Evolutionary conservation across 2,329 filamentous ascomycete species (phyloP), one percentile per base, ranked within the genome.

Genomic region (Botrytis paeoniae): DNA sequence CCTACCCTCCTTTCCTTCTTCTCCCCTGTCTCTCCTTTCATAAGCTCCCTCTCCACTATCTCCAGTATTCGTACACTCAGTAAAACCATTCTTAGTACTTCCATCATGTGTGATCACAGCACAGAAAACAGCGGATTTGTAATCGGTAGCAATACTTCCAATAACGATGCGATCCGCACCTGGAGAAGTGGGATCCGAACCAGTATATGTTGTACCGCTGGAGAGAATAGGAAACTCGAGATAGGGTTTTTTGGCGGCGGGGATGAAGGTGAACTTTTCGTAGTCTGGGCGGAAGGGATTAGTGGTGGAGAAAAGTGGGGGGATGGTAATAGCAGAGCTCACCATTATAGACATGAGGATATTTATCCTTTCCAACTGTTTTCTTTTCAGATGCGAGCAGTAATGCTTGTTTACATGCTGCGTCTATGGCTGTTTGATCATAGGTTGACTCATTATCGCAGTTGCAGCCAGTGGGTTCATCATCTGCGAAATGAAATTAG

Each of bases 311-410:
- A 48, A 35, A 37, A 22, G 12, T 41, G 32, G 37, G 25, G 29
- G 7, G 14, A 20, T 29, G 25, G 5, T 4, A 48, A 29, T 16
- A 25, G n/a, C 14, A 16, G 9, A 43, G n/a, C 48, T 25, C 14
- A 76, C 74, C 80, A 66, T 81, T 80, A 73, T 81, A 81, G 20
- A 73, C 77, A 72, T 81, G 80, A 4, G 80, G 80, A 65, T 81
- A 81, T 62, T 76, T 78, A 74, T 80, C 79, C 39, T 70, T 65
- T 25, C 79, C 79, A 54, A 77, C 48, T 6, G 75, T 79, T 61
- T 75, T 74, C 35, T 73, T 74, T 66, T 78, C 62, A 32, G 78
- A 79, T 25, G 78, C 78, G 0, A 80, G 75, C 35, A 69, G 16
- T 6, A 79, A 74, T 16, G 77, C 80, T 71, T 79, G 74, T 20